Conservation (phyloP, 192 early-diverging fungal genomes). For the Linnemannia schmuckeri region DNA sequence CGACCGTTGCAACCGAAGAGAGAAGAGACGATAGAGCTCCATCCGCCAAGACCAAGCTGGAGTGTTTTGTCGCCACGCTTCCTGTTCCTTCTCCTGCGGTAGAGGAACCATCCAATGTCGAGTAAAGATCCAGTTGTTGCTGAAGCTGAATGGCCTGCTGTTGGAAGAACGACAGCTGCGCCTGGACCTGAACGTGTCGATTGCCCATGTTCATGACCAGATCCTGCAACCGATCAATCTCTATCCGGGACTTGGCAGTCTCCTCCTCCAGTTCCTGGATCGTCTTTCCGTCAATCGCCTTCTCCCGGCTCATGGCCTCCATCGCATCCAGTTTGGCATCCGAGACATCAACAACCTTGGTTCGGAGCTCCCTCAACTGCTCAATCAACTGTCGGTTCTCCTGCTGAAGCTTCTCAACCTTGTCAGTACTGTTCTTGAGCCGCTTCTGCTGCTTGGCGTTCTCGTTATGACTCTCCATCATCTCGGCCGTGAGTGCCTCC, state of each 20-base stretch:
- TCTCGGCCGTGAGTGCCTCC: conserved; percentile 28
- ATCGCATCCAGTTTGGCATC: conserved; percentile 12
- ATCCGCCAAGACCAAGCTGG: conserved; percentile 27
- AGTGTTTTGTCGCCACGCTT: conserved; percentile 19
- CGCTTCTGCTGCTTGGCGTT: conserved; percentile 24
- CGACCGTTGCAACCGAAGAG: conserved; percentile 36
- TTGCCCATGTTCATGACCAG: conserved; percentile 48
- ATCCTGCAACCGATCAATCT: conserved; percentile 39
- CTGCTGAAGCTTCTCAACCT: conserved; percentile 38
- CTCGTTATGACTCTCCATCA: conserved; percentile 32
- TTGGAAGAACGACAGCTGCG: conserved; percentile 42
- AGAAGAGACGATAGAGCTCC: conserved; percentile 26
- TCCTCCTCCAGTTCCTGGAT: conserved; percentile 17
- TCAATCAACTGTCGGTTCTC: conserved; percentile 48
- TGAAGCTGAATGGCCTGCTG: conserved; percentile 39
- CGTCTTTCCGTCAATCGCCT: background rate
- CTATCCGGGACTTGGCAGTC: background rate
- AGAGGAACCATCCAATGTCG: background rate
- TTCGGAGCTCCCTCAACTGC: conserved; percentile 17
- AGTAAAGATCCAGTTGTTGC: conserved; percentile 14
- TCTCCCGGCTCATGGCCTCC: conserved; percentile 16
- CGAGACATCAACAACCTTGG: conserved; percentile 9
- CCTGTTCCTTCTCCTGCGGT: background rate
- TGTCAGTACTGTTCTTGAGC: conserved; percentile 23
- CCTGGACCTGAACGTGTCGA: conserved; percentile 42